A percentile compares a stretch with the other conserved stretches of the same genome.
phyloP scores from a whole-genome alignment of 139 green algal genomes.

The Trebouxia sp. region DNA sequence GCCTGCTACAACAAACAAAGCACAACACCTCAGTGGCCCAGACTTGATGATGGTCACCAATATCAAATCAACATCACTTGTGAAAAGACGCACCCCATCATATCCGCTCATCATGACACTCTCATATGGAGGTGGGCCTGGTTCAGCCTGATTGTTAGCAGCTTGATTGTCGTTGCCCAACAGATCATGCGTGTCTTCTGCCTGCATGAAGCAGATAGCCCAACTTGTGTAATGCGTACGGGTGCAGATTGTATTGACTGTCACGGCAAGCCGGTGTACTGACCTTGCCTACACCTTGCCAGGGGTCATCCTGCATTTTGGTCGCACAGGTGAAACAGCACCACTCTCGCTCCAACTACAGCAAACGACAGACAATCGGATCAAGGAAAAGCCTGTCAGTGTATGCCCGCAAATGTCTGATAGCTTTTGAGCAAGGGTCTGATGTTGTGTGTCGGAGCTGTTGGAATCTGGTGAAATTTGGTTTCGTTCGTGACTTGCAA shows the following conservation, averaged over 20 bases:
- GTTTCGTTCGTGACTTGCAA: no score
- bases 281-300: not conserved
- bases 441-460: no score
- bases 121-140: slow-evolving; percentile 1
- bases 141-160: not conserved
- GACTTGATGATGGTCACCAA: no score
- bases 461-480: not conserved
- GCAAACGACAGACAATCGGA: no score
- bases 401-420: not conserved
- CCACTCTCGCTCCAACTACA: no score
- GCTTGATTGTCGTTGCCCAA: not conserved
- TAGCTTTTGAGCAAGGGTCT: not conserved
- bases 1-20: no score
- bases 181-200: not conserved
- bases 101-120: slow-evolving; percentile 17
- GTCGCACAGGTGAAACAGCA: no score
- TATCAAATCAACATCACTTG: not conserved
- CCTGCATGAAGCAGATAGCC: no score
- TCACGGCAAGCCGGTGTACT: not conserved
- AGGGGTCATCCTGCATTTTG: not conserved
- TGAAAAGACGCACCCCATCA: not conserved
- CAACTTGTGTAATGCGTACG: no score
- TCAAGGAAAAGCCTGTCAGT: no score
- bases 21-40: no score
- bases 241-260: no score